Evolutionary conservation across 495 filamentous ascomycete genomes (phyloP), one percentile per base, ranked within the genome.

Genomic region (Melanomma pulvis-pyrius): DNA sequence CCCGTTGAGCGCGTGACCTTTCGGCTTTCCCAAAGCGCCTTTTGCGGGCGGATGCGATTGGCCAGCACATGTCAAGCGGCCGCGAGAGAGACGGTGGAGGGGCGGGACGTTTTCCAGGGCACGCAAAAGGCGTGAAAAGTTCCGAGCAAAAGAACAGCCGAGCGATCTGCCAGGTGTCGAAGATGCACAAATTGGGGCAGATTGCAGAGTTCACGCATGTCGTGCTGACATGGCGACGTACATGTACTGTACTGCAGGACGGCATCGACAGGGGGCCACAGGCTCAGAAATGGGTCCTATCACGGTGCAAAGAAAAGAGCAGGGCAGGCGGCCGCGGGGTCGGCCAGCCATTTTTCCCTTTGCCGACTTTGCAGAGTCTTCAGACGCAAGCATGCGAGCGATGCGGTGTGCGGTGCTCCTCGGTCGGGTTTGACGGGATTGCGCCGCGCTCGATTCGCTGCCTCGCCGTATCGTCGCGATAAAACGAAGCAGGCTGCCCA

Each of bases 1-100:
- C 32, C 60, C 69, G 56, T 68, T 71, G 65, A 51, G 53, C 69
- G 69, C 65, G 69, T 71, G 69, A 71, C 61, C 56, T 36, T 57
- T 22, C 13, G 49, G 24, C 7, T 52, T 71, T 57, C 64, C 69
- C 34, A 63, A 51, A 51, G 12, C 9, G 57, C 58, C 55, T 25
- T 22, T 46, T 32, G 22, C 7, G 24, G 22, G 17, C 17, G 15
- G 15, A 21, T 60, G 25, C 44, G 9, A 70, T 70, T 70, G 61
- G 67, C 34, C 21, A 57, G 32, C 22, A 28, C n/a, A 17, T 12
- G 48, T 47, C 29, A 46, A 36, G 12, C 22, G 26, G 19, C 29
- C 50, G n/a, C n/a, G n/a, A n/a, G n/a, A 29, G 26, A 2, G 24
- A 52, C 57, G 48, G 63, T 61, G 56, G 57, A 67, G 63, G 58